These are phyloP conservation scores for Xylariaceae sp. DNA, from an alignment of 2,329 filamentous ascomycete species.

Conservation along the genomic window DNA sequence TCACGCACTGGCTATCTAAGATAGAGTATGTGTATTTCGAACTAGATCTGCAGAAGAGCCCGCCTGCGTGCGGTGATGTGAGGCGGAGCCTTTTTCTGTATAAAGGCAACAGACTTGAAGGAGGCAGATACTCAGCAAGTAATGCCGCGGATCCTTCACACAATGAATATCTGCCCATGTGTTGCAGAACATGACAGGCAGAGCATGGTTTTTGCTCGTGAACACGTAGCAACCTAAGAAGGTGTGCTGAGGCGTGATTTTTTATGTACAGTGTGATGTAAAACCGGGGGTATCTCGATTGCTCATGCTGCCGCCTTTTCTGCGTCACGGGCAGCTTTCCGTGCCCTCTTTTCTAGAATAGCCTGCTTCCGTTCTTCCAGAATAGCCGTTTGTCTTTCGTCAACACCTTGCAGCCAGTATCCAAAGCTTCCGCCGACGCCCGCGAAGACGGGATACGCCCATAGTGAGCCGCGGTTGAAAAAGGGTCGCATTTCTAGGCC, in stretches of 20 bases:
- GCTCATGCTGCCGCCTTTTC: conserved; percentile 25
- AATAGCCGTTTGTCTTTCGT: conserved; percentile 72
- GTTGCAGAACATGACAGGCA: too few species aligned
- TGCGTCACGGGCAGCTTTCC: conserved; percentile 64
- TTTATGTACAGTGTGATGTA: conserved; percentile 21
- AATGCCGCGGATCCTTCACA: too few species aligned
- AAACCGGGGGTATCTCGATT: conserved; percentile 3
- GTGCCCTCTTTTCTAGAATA: conserved; percentile 83
- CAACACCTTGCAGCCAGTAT: conserved; percentile 92
- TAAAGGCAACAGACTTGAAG: conserved; percentile 2
- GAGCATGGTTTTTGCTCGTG: not conserved
- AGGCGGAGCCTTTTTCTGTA: conserved; percentile 2
- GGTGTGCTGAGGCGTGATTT: conserved; percentile 1
- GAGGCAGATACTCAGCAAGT: too few species aligned
- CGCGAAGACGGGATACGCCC: conserved; percentile 88
- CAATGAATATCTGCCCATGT: too few species aligned
- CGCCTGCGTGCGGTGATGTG: conserved; percentile 14
- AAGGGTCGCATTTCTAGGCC: conserved; percentile 97
- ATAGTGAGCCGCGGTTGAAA: conserved; percentile 76
- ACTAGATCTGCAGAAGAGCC: conserved; percentile 11
- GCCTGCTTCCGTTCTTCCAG: conserved; percentile 72
- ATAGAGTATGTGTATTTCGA: conserved; percentile 14
- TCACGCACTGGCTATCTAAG: conserved; percentile 7
- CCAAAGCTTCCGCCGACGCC: conserved; percentile 85
- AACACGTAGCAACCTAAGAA: not conserved